Evolutionary conservation across 78 protist genomes (phyloP).

Genomic region (Guillardia theta): DNA sequence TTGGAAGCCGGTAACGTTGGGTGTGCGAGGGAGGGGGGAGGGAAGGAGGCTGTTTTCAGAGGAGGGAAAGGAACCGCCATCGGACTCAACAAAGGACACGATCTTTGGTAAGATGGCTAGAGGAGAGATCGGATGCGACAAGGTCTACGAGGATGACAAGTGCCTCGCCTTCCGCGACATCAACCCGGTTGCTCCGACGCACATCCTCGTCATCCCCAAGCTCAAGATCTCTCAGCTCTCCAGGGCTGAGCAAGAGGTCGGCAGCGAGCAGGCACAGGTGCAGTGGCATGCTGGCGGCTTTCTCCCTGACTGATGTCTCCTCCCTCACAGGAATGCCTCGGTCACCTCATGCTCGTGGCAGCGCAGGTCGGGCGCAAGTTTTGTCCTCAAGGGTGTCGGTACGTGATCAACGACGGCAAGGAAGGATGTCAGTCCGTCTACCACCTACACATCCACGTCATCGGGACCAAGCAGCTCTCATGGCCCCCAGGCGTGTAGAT

Average conservation of each 20-base stretch:
- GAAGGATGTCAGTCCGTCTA: conserved; percentile 57
- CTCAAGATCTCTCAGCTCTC: background rate
- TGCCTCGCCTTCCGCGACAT: conserved; percentile 58
- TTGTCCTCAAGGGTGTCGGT: background rate
- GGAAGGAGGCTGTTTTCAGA: too few species aligned
- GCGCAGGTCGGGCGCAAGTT: background rate
- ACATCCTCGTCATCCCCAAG: conserved; percentile 64
- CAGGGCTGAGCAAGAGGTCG: background rate
- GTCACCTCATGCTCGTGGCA: conserved; percentile 3
- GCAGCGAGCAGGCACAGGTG: too few species aligned
- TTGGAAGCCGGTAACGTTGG: too few species aligned
- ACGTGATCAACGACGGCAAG: conserved; percentile 60
- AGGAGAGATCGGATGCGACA: conserved; percentile 27
- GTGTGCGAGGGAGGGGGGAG: too few species aligned
- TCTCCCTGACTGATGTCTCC: too few species aligned
- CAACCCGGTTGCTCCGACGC: conserved; percentile 59
- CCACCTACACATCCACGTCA: conserved; percentile 65
- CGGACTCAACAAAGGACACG: background rate
- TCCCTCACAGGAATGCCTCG: background rate
- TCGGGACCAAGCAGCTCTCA: conserved; percentile 54
- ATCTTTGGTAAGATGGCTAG: conserved; percentile 45
- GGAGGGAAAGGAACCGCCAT: too few species aligned
- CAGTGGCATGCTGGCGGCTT: too few species aligned
- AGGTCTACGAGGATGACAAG: conserved; percentile 31
- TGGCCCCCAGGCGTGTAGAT: conserved; percentile 66